Conservation (phyloP, 2,329 filamentous ascomycete species). For the Aspergillus sp. region DNA sequence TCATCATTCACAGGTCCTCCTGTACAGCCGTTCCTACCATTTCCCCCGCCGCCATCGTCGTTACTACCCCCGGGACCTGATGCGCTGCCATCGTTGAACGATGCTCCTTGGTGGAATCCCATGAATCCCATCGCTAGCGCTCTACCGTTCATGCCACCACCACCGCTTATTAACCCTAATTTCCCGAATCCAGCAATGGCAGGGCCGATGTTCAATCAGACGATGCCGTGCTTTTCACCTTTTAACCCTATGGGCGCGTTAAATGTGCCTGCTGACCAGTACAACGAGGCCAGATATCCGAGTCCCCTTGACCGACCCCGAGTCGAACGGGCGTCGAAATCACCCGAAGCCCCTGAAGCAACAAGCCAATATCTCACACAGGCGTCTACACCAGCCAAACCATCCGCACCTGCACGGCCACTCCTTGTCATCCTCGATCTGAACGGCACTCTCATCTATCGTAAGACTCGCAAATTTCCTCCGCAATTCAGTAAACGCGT, state of each 20-base stretch:
- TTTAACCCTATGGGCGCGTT: conserved; percentile 2
- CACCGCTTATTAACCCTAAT: conserved; percentile 8
- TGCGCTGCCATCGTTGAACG: background rate
- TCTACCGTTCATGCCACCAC: conserved; percentile 7
- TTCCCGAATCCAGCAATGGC: conserved; percentile 3
- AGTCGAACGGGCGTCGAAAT: background rate
- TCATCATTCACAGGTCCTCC: background rate
- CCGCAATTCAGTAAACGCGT: conserved; percentile 59
- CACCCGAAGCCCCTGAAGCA: conserved; percentile 46
- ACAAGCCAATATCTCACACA: conserved; percentile 53
- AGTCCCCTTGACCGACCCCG: too few relatives aligned
- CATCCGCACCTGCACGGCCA: conserved; percentile 42
- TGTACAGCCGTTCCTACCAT: background rate
- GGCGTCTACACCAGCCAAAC: conserved; percentile 39
- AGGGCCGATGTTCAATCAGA: conserved; percentile 5
- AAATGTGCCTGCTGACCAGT: too few relatives aligned
- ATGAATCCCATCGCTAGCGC: conserved; percentile 3
- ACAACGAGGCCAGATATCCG: too few relatives aligned
- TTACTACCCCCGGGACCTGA: background rate
- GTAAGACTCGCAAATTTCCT: conserved; percentile 47
- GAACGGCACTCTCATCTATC: conserved; percentile 80
- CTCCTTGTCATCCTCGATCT: conserved; percentile 83
- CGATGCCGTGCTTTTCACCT: conserved; percentile 1
- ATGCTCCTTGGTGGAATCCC: conserved; percentile 6
- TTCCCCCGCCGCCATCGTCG: background rate